Evolutionary conservation across 1,284 basidiomycete species (phyloP), one percentile per base, ranked within the genome.

Genomic region (Trichosporon sp.): DNA sequence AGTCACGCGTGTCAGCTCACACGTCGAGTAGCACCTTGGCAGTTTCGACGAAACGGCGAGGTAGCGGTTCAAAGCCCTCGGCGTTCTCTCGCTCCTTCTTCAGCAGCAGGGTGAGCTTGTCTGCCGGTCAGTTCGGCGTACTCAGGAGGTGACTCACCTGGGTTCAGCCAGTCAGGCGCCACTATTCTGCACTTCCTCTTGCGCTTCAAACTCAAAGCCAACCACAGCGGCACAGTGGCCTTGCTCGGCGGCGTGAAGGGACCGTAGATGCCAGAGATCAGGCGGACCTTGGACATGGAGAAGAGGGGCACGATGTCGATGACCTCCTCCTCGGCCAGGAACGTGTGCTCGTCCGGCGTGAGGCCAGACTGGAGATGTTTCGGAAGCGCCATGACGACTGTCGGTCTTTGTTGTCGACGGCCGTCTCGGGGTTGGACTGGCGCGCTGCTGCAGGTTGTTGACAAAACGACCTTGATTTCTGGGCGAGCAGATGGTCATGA

Each of bases 161-260:
- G 87, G 67, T 86, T 88, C 32, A 99, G 85, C 96, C 96, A 99
- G 29, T 88, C 86, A 1, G 96, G 96, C 0, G 93, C 87, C 5
- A 98, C 87, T 58, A 99, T 92, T 74, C 92, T 88, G 73, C 96
- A 98, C 81, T 96, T 96, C 76, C 92, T 91, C 85, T 97, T 97
- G 74, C 90, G 83, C 82, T 98, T 98, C 67, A 99, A 85, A 75
- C 96, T 93, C 6, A 92, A 85, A 0, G 95, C 96, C 83, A 99
- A 90, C 97, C 96, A 99, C 5, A 98, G 86, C 0, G 97, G 97
- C 11, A 98, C 89, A 70, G 87, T 86, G 25, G 90, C 86, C 79
- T 91, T 91, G 58, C 88, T 87, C 12, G 96, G 95, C 6, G 97
- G 96, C 13, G 90, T 86, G 66, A 99, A 89, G 11, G 97, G 96